These are phyloP conservation scores for Acanthamoeba divionensis DNA, from an alignment of 208 protist species.

Conservation along the genomic window DNA sequence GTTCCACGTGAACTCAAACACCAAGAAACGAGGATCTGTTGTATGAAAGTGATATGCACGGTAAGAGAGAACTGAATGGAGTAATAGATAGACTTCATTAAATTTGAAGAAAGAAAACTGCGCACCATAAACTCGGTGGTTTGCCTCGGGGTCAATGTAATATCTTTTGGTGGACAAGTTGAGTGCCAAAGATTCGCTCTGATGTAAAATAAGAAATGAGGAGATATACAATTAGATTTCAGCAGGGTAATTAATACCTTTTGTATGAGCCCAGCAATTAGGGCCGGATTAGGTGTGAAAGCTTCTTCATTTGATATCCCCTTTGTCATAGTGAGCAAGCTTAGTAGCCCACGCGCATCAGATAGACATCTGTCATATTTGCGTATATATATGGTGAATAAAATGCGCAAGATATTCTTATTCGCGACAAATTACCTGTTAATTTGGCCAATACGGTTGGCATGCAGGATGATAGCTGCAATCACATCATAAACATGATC, in stretches of 20 bases:
- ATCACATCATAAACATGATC: conserved; percentile 49
- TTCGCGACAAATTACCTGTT: not conserved
- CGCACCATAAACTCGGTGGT: not conserved
- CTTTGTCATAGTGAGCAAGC: conserved; percentile 3
- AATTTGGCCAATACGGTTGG: conserved; percentile 53
- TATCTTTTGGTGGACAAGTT: conserved; percentile 45
- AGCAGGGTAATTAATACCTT: not conserved
- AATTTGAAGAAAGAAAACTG: not conserved
- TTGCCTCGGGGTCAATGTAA: conserved; percentile 33
- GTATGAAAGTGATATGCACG: too few relatives aligned
- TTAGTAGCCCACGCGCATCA: conserved; percentile 25
- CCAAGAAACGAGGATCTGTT: conserved; percentile 81
- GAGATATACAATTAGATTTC: not conserved
- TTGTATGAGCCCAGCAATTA: conserved; percentile 50
- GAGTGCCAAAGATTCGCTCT: conserved; percentile 43
- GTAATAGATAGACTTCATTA: not conserved
- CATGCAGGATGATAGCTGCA: conserved; percentile 23
- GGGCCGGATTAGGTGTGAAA: not conserved
- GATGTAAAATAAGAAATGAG: not conserved
- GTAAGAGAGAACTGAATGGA: too few relatives aligned
- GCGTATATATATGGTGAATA: too few relatives aligned
- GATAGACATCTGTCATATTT: not conserved
- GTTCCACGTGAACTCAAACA: conserved; percentile 92
- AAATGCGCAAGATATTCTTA: too few relatives aligned
- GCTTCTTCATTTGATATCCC: not conserved